These are phyloP conservation scores for Lobulomyces angularis DNA, from an alignment of 192 early-diverging fungal genomes.

Conservation along the genomic window DNA sequence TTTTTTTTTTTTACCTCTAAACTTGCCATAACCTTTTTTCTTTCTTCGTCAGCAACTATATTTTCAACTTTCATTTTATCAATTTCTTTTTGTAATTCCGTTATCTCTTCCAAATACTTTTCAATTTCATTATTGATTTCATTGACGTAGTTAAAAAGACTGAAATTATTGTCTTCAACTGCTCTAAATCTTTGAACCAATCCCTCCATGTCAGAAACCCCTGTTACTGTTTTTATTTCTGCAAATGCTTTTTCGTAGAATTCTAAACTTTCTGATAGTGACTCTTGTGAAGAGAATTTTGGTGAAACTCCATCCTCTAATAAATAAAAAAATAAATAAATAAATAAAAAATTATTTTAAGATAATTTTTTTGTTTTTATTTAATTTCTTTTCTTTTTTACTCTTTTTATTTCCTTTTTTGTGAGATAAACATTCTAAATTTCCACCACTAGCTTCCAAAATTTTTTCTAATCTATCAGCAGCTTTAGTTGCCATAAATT, in stretches of 20 bases:
- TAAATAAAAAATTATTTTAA: not conserved
- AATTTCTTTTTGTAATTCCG: constrained; percentile 31
- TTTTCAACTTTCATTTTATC: constrained; percentile 27
- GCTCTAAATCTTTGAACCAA: constrained; percentile 42
- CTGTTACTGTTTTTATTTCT: constrained; percentile 42
- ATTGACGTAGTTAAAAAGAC: constrained; percentile 55
- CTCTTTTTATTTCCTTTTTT: constrained; percentile 9
- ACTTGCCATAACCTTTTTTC: constrained; percentile 18
- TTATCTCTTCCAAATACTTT: constrained; percentile 41
- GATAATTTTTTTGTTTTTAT: not conserved
- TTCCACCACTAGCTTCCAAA: constrained; percentile 1
- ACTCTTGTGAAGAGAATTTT: constrained; percentile 32
- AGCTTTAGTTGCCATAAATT: constrained; percentile 52
- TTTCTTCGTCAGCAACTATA: constrained; percentile 27
- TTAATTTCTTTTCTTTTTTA: constrained; percentile 3
- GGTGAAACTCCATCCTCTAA: not conserved
- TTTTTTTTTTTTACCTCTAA: constrained; percentile 36
- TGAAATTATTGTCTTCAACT: constrained; percentile 51
- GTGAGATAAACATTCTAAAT: constrained; percentile 1
- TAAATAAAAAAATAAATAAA: not conserved
- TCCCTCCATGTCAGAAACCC: constrained; percentile 34
- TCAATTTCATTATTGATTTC: constrained; percentile 53
- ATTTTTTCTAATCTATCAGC: constrained; percentile 22
- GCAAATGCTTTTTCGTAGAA: constrained; percentile 37
- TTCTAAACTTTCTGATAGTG: constrained; percentile 28